phyloP scores from a whole-genome alignment of 345 rosid species.

The Carallia pectinifolia region DNA sequence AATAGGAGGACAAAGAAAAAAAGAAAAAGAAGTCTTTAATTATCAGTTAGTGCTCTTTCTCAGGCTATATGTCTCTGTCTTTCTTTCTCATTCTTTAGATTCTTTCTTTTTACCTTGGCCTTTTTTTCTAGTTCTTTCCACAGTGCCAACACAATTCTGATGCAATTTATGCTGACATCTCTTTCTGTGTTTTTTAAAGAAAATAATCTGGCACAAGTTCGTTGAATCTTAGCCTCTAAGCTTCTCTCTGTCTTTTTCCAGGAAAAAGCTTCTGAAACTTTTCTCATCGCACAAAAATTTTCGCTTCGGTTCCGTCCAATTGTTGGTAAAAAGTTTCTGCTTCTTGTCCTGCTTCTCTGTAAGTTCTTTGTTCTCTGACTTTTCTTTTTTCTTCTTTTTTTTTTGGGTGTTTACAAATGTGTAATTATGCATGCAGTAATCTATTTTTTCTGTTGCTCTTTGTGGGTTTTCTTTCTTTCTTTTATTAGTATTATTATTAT shows the following conservation, averaged over 20 bases:
- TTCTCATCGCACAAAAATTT: constrained; percentile 17
- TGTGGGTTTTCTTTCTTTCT: constrained; percentile 16
- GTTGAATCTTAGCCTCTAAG: constrained; percentile 58
- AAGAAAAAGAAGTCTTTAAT: not conserved
- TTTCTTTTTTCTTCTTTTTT: no score
- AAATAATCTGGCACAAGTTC: constrained; percentile 12
- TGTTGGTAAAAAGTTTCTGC: constrained; percentile 5
- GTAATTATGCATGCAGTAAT: no score
- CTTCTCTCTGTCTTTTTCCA: constrained; percentile 24
- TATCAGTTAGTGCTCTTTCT: not conserved
- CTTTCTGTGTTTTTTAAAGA: no score
- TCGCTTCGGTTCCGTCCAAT: constrained; percentile 15
- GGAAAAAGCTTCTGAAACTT: constrained; percentile 19
- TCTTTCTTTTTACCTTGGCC: constrained; percentile 6
- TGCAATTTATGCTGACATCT: not conserved
- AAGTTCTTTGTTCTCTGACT: not conserved
- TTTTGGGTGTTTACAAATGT: no score
- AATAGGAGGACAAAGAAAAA: not conserved
- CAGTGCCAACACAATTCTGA: not conserved
- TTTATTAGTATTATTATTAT: not conserved
- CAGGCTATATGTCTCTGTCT: constrained; percentile 5
- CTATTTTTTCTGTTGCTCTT: not conserved
- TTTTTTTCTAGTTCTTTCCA: not conserved
- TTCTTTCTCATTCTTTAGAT: not conserved
- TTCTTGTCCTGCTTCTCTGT: constrained; percentile 22